Base-by-base conservation (phyloP, 352 stramenopile genomes). In the Globisporangium takayamanum region DNA sequence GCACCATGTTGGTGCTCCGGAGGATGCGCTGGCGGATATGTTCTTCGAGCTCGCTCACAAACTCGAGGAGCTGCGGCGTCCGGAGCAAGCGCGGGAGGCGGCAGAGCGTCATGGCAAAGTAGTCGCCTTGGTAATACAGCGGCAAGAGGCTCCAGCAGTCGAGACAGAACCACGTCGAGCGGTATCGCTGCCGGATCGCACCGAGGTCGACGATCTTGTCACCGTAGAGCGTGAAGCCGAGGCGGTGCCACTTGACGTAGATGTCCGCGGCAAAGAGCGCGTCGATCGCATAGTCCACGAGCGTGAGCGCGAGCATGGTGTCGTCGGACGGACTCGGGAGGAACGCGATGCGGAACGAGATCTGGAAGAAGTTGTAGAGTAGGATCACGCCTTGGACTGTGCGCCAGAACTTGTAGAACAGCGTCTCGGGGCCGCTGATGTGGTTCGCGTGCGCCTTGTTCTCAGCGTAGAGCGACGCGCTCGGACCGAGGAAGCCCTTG, bases 321-420 rank as follows among this genome's bases (percentile, higher is more conserved):
- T 10, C 30, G 2, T 50, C 20, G 18, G 55, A 57, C 1, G 73
- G 75, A 28, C 66, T 65, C 12, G 64, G 64, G 2, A 80, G 41
- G 51, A 83, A 83, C 22, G 74, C 74, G 18, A 83, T 44, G 5
- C 75, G 75, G 55, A 78, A 85, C 7, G 73, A 62, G 42, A 85
- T 77, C 25, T 64, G 56, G 57, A 73, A 77, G 44, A 80, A 80
- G 51, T 83, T 83, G 52, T 83, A 80, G 8, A 83, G 64, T 30
- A 88, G 55, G 36, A 88, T 73, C 26, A 63, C 41, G 2, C 67
- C 22, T 28, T 56, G 47, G 3, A 49, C 14, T 6, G 55, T 44
- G 12, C 56, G 47, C 70, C 55, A 47, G 45, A 55, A 26, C 26
- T 55, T 59, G 58, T 59, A 64, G 18, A 57, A 53, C 5, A 47